Base-by-base conservation (phyloP, 352 stramenopile genomes). In the Phytophthora lateralis region DNA sequence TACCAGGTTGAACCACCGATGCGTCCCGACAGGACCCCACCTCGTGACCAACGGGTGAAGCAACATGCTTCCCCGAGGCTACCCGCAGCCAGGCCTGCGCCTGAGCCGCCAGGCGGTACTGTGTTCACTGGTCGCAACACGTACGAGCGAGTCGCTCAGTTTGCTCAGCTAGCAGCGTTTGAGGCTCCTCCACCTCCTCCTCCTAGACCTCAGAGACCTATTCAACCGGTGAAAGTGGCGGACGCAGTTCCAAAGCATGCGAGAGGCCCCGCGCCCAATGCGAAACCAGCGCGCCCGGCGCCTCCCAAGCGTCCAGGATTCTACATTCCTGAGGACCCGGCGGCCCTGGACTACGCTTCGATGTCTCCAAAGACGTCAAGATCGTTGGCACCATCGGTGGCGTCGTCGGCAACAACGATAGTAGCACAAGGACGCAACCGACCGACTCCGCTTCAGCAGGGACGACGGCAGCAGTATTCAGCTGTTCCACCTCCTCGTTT, bases 101-200 rank as follows among this genome's bases (percentile, higher is more conserved):
- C 50, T 29, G 21, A 52, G 8, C 50, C 52, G 0, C 51, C 55
- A 3, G 61, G 62, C n/a, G 66, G 61, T 3, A 71, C 66, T 1
- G 66, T 75, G n/a, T 71, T 68, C 27, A 57, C 65, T 54, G 56
- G 61, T 7, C 66, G 32, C 32, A 67, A 64, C 42, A 66, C 56
- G 6, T 69, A 68, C 41, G 62, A 75, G 7, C 21, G 62, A 55
- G 56, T 68, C 14, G 56, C 57, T 8, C 55, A 63, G 34, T 75
- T 75, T 54, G 66, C 66, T n/a, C 66, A 72, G 8, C 29, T 72
- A 43, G 66, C 66, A 45, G 66, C 62, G 4, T 75, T 75, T 38
- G 66, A 75, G 21, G 62, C 62, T 45, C 66, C 62, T 7, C 41
- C 60, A 7, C 66, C 60, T 21, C 53, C 54, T 4, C 61, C 66